phyloP scores from a whole-genome alignment of 306 rosid genomes.

The Vigna mungo region DNA sequence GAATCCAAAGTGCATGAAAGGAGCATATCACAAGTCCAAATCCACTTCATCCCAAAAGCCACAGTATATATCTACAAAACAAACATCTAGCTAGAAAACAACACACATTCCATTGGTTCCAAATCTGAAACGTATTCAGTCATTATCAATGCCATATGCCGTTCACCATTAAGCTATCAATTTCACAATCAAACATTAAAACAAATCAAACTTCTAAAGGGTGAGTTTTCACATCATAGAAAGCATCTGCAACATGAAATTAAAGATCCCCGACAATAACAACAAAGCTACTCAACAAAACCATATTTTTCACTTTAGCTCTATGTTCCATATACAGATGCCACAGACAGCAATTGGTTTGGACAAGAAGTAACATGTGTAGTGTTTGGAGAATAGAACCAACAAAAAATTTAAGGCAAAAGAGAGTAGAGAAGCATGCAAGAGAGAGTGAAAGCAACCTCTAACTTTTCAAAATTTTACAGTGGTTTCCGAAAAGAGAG shows the following conservation, averaged over 20 bases:
- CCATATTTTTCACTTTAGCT: constrained; percentile 14
- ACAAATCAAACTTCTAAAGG: not conserved
- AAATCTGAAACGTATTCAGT: constrained; percentile 14
- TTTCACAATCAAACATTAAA: not conserved
- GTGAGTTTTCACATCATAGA: constrained; percentile 19
- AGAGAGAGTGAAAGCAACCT: constrained; percentile 35
- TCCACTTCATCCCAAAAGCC: not conserved
- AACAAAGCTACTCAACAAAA: constrained; percentile 32
- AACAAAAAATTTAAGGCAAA: constrained; percentile 34
- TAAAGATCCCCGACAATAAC: constrained; percentile 28
- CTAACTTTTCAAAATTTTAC: not conserved
- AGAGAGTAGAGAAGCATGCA: constrained; percentile 12
- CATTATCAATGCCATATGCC: constrained; percentile 21
- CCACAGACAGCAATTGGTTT: constrained; percentile 26
- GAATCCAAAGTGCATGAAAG: constrained; percentile 11
- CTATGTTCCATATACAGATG: constrained; percentile 2
- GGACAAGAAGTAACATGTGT: constrained; percentile 27
- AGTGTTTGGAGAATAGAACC: constrained; percentile 28
- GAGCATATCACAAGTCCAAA: not conserved
- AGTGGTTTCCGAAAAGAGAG: constrained; percentile 18
- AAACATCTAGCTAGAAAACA: not conserved
- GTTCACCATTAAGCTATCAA: constrained; percentile 27
- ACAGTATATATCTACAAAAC: constrained; percentile 3
- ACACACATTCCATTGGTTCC: constrained; percentile 39
- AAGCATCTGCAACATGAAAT: constrained; percentile 24